Base-by-base conservation (phyloP, 2,329 filamentous ascomycete genomes). In the Penicillium vulpinum region DNA sequence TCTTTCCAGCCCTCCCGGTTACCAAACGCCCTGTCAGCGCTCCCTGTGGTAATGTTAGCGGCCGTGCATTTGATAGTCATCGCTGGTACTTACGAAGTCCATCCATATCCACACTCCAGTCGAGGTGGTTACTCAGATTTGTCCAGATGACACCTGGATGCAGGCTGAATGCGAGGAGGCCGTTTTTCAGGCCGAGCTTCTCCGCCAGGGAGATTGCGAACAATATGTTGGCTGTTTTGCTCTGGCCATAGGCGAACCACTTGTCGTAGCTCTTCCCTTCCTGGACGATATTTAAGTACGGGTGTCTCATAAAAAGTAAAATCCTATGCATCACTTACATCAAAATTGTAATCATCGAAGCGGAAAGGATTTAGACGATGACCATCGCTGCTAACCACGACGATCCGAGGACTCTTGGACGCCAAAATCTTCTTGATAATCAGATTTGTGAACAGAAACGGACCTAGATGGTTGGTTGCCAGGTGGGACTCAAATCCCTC, bases 181-280 rank as follows among this genome's bases (percentile, higher is more conserved):
- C 60, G 28, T 63, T 29, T 35, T 67, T 68, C 15, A 58, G 29
- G 2, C 59, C 59, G 9, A 70, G 51, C 24, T 66, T 65, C 28
- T 51, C 46, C 29, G 73, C 76, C 28, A 80, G 67, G 1, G 68
- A 73, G 2, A 77, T 60, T 2, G 75, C 70, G 59, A 77, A 77
- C 35, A 81, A 62, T 45, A 81, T 74, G 51, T 78, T 78, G 21
- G 78, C 78, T 4, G 75, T 77, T 69, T 82, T 82, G 40, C 69
- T 67, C 54, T 80, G 77, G 5, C 74, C 77, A 63, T 81, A 81
- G 4, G 72, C 72, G 9, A 62, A 61, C 64, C 75, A 77, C 28
- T 63, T 67, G 36, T 71, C 57, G 45, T 73, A 72, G 0, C 57
- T 64, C n/a, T 65, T 61, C 8, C 67, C 67, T 7, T 61, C 56